Base-by-base conservation (phyloP, 257 asterid genomes). In the Salvia miltiorrhiza region DNA sequence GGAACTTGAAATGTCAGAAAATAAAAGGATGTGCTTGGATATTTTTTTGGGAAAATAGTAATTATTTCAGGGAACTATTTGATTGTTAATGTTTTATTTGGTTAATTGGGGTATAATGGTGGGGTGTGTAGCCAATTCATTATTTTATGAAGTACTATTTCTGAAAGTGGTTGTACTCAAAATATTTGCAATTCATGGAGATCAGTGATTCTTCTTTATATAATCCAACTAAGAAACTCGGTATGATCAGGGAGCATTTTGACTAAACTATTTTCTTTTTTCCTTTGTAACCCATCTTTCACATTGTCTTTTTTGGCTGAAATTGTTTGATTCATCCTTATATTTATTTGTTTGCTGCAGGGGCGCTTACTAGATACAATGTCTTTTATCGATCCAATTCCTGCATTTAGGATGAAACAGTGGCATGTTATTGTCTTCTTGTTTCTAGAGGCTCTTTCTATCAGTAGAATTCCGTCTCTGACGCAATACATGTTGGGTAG, bases 361-460 rank as follows among this genome's bases (percentile, higher is more conserved):
- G 93, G 76, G 30, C 83, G 70, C 56, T 78, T 94, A 72, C 70
- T 94, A 48, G 93, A 85, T 32, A 86, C 99, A 14, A 87, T 94
- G 97, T 87, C 97, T 26, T 89, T 91, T 70, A 56, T 68, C 39
- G 93, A 94, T 69, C 77, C 99, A 37, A 90, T 94, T 62, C 99
- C 97, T 65, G 72, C 95, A 56, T 81, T 94, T 75, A 83, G 87
- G 74, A 85, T 81, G 84, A 91, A 85, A 76, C 97, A 91, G 81
- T 91, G 97, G 97, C 97, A 91, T 61, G 84, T 83, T 57, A 60
- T 87, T 43, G 80, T 73, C 69, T 83, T 91, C 68, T 74, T 94
- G 84, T 89, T 91, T 74, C 86, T 94, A 17, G 96, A 94, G 72
- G 95, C 99, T 68, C 92, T 94, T 56, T 94, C 97, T 57, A 86